Conservation (phyloP, 768 basidiomycete species). For the Favolaschia claudopus region DNA sequence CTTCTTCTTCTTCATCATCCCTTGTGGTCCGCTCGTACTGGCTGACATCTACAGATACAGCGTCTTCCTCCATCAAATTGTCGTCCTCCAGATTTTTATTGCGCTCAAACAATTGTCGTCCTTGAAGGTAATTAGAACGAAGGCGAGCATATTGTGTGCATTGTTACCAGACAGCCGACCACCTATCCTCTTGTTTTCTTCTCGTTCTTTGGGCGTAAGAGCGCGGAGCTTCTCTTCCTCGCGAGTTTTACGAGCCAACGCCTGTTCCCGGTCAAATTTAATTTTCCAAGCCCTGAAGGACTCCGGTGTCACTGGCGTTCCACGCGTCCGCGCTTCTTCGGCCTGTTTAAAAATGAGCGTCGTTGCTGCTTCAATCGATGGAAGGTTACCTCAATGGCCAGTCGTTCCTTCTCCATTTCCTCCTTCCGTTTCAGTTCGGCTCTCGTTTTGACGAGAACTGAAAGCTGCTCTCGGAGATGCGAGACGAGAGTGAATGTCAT, state of each 20-base stretch:
- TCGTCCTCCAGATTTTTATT: constrained; percentile 84
- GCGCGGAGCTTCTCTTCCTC: constrained; percentile 71
- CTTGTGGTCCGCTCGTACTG: constrained; percentile 80
- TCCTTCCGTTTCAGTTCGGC: constrained; percentile 62
- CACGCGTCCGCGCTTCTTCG: constrained; percentile 86
- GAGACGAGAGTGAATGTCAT: constrained; percentile 97
- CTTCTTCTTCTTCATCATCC: constrained; percentile 73
- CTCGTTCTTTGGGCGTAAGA: constrained; percentile 35
- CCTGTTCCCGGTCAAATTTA: constrained; percentile 77
- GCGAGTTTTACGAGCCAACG: constrained; percentile 56
- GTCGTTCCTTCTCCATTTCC: constrained; percentile 76
- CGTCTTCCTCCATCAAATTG: constrained; percentile 82
- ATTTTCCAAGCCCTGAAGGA: constrained; percentile 84
- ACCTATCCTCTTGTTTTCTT: constrained; percentile 49
- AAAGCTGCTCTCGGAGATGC: constrained; percentile 81
- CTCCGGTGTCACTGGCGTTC: constrained; percentile 88
- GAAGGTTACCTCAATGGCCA: constrained; percentile 72
- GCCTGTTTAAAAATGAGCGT: constrained; percentile 56
- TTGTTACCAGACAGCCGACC: constrained; percentile 73
- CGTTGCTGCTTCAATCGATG: background rate
- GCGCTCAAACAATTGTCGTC: constrained; percentile 91
- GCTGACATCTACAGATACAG: constrained; percentile 86
- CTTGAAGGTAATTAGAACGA: constrained; percentile 47
- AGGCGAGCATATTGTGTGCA: background rate
- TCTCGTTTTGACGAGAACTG: constrained; percentile 65